A percentile compares a stretch with the other conserved stretches of the same genome.
Evolutionary conservation across 805 yeast species (phyloP).

Genomic region (Schwanniomyces sp.): DNA sequence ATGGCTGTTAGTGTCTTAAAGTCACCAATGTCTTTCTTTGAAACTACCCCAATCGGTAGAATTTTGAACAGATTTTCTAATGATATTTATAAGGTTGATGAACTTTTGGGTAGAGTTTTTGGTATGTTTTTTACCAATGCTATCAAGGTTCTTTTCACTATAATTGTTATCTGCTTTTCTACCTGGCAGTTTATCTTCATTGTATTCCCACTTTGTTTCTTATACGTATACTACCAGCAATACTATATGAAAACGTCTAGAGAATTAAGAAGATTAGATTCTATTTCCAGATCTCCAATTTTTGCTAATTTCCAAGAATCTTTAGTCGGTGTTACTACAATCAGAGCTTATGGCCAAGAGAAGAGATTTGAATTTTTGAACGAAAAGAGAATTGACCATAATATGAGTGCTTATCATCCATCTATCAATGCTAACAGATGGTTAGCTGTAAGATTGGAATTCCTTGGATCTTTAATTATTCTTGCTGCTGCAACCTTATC

Average conservation of each 20-base stretch:
- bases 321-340: conserved; percentile 70
- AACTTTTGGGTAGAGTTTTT: conserved; percentile 67
- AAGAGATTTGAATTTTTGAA: conserved; percentile 64
- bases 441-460: conserved; percentile 93
- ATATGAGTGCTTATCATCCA: conserved; percentile 91
- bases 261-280: conserved; percentile 80
- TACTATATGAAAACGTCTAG: conserved; percentile 75
- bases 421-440: conserved; percentile 92
- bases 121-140: conserved; percentile 64
- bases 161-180: conserved; percentile 76
- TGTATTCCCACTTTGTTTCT: conserved; percentile 63
- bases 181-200: conserved; percentile 84
- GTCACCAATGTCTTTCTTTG: conserved; percentile 95
- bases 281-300: conserved; percentile 76
- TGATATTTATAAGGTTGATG: conserved; percentile 89
- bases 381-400: conserved; percentile 72
- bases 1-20: conserved; percentile 75
- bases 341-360: conserved; percentile 71
- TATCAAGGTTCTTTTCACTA: conserved; percentile 68
- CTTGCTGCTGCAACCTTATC: conserved; percentile 83
- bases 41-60: conserved; percentile 94
- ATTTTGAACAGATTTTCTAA: conserved; percentile 87
- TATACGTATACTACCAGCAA: conserved; percentile 72
- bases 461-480: conserved; percentile 86
- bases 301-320: conserved; percentile 86